Conservation (phyloP, 1,284 basidiomycete genomes). For the Megacollybia platyphylla region DNA sequence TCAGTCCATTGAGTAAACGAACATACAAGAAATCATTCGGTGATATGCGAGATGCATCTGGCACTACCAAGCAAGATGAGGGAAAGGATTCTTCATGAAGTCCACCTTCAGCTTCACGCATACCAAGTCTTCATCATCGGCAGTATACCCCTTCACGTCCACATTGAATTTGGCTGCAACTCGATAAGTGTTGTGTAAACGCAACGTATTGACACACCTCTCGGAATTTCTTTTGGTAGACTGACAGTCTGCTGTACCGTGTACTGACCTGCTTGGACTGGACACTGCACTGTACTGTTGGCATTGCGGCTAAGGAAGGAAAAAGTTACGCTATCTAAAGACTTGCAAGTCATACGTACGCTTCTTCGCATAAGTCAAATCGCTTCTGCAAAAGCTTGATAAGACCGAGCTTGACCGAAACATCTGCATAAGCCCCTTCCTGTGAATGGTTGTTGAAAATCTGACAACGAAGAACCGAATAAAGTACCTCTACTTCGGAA, state of each 20-base stretch:
- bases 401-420: slow-evolving; percentile 78
- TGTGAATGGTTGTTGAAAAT: slow-evolving; percentile 16
- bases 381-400: slow-evolving; percentile 73
- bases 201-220: slow-evolving; percentile 34
- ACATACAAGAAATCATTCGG: neutral
- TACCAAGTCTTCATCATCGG: slow-evolving; percentile 66
- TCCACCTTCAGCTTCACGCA: slow-evolving; percentile 75
- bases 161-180: slow-evolving; percentile 76
- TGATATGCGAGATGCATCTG: neutral
- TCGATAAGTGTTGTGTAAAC: slow-evolving; percentile 3
- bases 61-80: slow-evolving; percentile 13
- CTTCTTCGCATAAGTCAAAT: slow-evolving; percentile 87
- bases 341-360: slow-evolving; percentile 42
- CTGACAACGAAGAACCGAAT: neutral
- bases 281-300: slow-evolving; percentile 66
- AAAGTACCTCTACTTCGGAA: slow-evolving; percentile 52
- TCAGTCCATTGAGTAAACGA: neutral
- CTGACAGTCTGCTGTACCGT: slow-evolving; percentile 67
- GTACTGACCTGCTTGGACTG: slow-evolving; percentile 62
- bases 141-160: slow-evolving; percentile 60
- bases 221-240: slow-evolving; percentile 82
- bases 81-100: slow-evolving; percentile 43
- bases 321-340: neutral
- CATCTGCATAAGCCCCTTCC: slow-evolving; percentile 87
- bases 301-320: slow-evolving; percentile 38